phyloP scores from a whole-genome alignment of 73 alveolate genomes.

The Blepharisma stoltei region DNA sequence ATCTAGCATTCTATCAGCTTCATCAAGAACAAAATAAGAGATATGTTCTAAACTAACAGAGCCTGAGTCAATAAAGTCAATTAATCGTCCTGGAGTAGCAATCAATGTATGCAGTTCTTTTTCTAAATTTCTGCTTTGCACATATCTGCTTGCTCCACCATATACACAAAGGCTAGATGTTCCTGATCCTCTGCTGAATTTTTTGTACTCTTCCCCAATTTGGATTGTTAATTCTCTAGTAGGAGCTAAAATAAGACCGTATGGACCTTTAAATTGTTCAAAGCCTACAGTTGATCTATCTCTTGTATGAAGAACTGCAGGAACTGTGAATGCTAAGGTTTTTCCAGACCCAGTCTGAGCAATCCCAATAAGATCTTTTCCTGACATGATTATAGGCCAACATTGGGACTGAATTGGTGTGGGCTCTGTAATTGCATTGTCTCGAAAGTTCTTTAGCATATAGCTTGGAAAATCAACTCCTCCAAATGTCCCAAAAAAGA shows the following conservation, averaged over 20 bases:
- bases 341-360: constrained; percentile 95
- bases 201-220: constrained; percentile 42
- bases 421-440: constrained; percentile 1
- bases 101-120: constrained; percentile 75
- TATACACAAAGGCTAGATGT: neutral
- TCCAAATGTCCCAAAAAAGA: too few species aligned
- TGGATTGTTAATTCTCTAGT: constrained; percentile 64
- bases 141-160: constrained; percentile 85
- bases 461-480: too few species aligned
- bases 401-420: constrained; percentile 19
- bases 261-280: constrained; percentile 69
- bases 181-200: neutral
- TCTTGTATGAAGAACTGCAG: constrained; percentile 65
- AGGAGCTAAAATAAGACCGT: constrained; percentile 39
- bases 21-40: constrained; percentile 74
- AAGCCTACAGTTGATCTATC: constrained; percentile 47
- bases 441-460: neutral
- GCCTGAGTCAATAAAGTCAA: constrained; percentile 64
- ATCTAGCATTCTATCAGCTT: constrained; percentile 87
- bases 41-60: constrained; percentile 58
- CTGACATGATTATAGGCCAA: constrained; percentile 35
- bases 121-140: constrained; percentile 73
- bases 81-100: constrained; percentile 87
- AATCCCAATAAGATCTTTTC: constrained; percentile 69
- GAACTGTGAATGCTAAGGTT: constrained; percentile 83